Conservation (phyloP, 2,329 filamentous ascomycete genomes). For the Epicoccum sorghinum region DNA sequence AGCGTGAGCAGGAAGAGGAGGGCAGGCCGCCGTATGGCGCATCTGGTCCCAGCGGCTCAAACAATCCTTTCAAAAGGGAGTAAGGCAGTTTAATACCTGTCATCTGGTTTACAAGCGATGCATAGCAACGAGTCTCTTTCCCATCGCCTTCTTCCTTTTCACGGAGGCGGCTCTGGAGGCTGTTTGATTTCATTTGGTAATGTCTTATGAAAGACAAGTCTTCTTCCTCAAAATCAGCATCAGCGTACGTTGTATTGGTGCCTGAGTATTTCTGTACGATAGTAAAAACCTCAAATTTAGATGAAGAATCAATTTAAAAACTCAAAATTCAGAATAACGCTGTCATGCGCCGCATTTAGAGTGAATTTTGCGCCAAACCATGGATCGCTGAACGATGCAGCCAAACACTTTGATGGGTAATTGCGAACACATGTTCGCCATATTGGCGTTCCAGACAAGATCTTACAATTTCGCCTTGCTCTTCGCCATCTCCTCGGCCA, state of each 20-base stretch:
- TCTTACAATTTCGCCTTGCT: slow-evolving; percentile 33
- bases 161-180: slow-evolving; percentile 1
- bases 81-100: background rate
- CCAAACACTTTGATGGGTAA: background rate
- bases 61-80: slow-evolving; percentile 25
- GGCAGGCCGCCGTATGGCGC: slow-evolving; percentile 25
- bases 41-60: slow-evolving; percentile 13
- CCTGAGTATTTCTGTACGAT: background rate
- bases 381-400: slow-evolving; percentile 6
- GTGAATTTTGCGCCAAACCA: background rate
- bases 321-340: background rate
- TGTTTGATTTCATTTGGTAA: slow-evolving; percentile 4
- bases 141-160: too few species aligned
- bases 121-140: background rate
- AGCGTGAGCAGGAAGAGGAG: slow-evolving; percentile 25
- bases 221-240: slow-evolving; percentile 3
- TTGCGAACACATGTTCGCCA: background rate
- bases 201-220: background rate
- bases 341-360: slow-evolving; percentile 1
- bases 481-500: slow-evolving; percentile 51
- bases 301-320: background rate
- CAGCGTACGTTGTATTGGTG: slow-evolving; percentile 6
- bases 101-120: slow-evolving; percentile 4
- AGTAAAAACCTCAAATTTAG: slow-evolving; percentile 1
- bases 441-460: background rate